phyloP scores from a whole-genome alignment of 1,284 basidiomycete species.

The Ceratobasidium sp. region DNA sequence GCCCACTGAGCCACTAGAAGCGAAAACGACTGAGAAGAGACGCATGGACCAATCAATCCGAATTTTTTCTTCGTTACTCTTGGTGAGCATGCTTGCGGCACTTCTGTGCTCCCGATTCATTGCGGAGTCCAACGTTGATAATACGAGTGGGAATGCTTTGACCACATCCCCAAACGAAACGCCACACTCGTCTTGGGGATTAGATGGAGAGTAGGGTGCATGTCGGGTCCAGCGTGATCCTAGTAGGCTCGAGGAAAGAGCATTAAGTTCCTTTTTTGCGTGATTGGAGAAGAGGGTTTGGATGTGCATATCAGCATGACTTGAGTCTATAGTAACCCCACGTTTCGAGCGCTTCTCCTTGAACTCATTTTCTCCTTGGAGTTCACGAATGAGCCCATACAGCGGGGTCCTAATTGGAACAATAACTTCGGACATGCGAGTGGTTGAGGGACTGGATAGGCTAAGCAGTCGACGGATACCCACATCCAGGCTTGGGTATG shows the following conservation, averaged over 20 bases:
- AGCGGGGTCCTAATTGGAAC: neutral
- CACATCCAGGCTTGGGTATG: neutral
- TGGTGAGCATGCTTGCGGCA: neutral
- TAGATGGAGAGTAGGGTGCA: neutral
- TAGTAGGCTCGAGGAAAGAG: neutral
- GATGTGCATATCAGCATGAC: neutral
- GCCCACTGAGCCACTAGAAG: slow-evolving; percentile 1
- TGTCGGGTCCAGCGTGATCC: neutral
- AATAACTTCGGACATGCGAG: neutral
- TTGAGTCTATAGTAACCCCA: neutral
- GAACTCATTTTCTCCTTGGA: no score
- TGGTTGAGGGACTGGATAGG: no score
- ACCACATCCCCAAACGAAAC: no score
- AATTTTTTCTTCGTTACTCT: neutral
- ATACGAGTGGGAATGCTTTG: no score
- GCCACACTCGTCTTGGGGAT: neutral
- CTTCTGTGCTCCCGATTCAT: no score
- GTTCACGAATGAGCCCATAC: neutral
- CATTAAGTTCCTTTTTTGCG: neutral
- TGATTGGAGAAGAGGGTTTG: neutral
- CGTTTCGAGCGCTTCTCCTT: no score
- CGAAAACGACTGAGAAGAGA: neutral
- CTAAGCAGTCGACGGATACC: neutral
- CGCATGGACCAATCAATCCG: neutral
- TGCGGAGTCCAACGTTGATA: no score